Evolutionary conservation across 768 basidiomycete species (phyloP), one percentile per base, ranked within the genome.

Genomic region (Crassisporium funariophilum): DNA sequence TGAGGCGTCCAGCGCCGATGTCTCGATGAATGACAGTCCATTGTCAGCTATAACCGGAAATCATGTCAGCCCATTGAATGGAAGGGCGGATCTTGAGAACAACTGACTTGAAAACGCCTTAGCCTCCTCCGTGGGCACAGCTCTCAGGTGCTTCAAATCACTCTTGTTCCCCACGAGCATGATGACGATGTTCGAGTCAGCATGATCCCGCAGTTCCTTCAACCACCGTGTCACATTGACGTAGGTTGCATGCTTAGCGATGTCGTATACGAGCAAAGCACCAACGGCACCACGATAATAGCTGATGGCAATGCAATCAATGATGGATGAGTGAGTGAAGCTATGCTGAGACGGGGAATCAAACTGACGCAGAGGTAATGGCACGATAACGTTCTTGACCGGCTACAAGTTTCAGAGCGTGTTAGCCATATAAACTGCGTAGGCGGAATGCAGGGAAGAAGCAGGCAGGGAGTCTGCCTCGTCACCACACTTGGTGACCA

Each of bases 151-250:
- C 73, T 97, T 94, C 78, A 99, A 84, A 81, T 99, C 97, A 66
- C 91, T 94, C 86, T 99, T 98, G 78, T 98, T 98, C 10, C 93
- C 93, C 9, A 95, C 92, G 29, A 95, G 81, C 91, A 94, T 94
- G 64, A 95, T 95, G 42, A 91, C 91, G 49, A 93, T 93, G 74
- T 88, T 93, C 44, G 87, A 85, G 63, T 90, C 86, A 44, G 95
- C 94, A 62, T 98, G 94, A 66, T 98, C 94, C 51, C 94, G 83
- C 40, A 98, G 78, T 68, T 98, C 95, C 76, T 98, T 97, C 71
- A 98, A 75, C 95, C 95, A 98, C 70, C 95, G 81, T 41, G 84
- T 87, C 36, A 98, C 91, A 65, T 91, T 95, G 65, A 85, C 88
- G 64, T 92, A 99, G 37, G 97, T 95, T 47, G 86, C 86, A 60